phyloP scores from a whole-genome alignment of 1,139 yeast genomes.

The Lodderomyces orthopsilosis region DNA sequence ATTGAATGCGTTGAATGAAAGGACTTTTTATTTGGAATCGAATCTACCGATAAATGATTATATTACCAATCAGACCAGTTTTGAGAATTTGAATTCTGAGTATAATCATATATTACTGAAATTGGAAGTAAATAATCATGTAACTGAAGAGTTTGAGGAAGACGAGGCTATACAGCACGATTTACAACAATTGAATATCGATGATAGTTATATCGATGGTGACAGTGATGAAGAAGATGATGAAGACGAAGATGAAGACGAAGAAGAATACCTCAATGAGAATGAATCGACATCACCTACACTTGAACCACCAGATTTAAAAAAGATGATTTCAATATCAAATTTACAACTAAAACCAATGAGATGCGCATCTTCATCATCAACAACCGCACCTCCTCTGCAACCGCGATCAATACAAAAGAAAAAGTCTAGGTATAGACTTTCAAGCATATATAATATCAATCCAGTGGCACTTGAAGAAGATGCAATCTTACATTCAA shows the following conservation, averaged over 20 bases:
- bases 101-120: constrained; percentile 32
- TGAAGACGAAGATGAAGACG: constrained; percentile 5
- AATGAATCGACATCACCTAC: constrained; percentile 3
- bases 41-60: constrained; percentile 28
- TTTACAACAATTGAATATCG: constrained; percentile 7
- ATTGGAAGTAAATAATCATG: constrained; percentile 9
- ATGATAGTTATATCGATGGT: constrained; percentile 1
- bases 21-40: constrained; percentile 35
- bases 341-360: constrained; percentile 42
- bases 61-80: constrained; percentile 45
- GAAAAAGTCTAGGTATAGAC: constrained; percentile 41
- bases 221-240: constrained; percentile 5
- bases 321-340: constrained; percentile 31
- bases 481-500: constrained; percentile 7
- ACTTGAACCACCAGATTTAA: constrained; percentile 17
- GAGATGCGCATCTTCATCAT: constrained; percentile 25
- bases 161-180: constrained; percentile 13
- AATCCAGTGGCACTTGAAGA: constrained; percentile 31
- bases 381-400: constrained; percentile 13
- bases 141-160: background rate
- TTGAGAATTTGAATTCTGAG: constrained; percentile 49
- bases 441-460: constrained; percentile 38
- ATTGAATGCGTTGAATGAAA: constrained; percentile 32
- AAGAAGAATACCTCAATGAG: constrained; percentile 1
- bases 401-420: constrained; percentile 25